Evolutionary conservation across 2,329 filamentous ascomycete species (phyloP), one percentile per base, ranked within the genome.

Genomic region (Ceratocystis colombiana): DNA sequence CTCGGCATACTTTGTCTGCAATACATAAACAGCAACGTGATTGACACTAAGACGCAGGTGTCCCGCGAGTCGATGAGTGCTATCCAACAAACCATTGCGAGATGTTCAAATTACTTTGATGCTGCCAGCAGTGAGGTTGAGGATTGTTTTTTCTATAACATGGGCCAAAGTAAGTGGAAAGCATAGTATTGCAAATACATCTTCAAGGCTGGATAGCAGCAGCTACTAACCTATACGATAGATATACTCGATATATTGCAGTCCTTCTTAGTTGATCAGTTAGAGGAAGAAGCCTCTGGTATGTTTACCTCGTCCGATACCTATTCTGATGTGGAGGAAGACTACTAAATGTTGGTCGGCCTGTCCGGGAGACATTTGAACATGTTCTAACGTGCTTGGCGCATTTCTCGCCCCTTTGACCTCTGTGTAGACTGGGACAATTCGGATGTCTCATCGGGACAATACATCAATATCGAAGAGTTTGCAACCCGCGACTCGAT

Each of bases 221-320:
- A 28, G 44, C 15, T 45, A 33, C 33, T 55, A 44, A 55, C 45
- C 28, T 28, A 5, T 3, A 10, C 12, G 22, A 41, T 63, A 79
- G 78, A 64, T 48, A 76, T 83, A 3, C 68, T 80, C 12, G 77
- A 78, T 15, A 71, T 76, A n/a, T 77, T 89, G 71, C 77, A 77
- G 46, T 76, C 75, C 61, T 74, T 87, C n/a, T 76, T 82, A 55
- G 78, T 84, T 17, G 82, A 84, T 62, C 80, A 84, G 68, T 71
- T 82, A 66, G 82, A 84, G 68, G 82, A 84, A 64, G 82, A 84
- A 65, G 81, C 75, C 70, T 84, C 82, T 70, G 82, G 82, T 83
- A 81, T 76, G 81, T 80, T 28, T 8, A 65, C 22, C 44, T 59
- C 55, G 17, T 59, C 55, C 30, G 55, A 59, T 59, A 59, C 55